Base-by-base conservation (phyloP, 306 rosid species). In the Morella rubra region DNA sequence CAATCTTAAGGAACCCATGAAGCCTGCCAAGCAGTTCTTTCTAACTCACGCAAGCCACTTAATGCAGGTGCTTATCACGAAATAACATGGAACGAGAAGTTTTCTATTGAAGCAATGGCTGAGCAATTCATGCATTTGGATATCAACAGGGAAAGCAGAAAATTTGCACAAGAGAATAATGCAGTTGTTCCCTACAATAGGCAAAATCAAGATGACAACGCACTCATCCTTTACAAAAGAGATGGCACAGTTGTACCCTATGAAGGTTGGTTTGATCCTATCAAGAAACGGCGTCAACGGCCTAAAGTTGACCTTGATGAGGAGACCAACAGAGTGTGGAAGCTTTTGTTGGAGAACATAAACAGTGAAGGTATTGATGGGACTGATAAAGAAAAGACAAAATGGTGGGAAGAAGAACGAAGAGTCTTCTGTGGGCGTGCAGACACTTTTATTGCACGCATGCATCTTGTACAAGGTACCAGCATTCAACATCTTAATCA, bases 401-500 rank as follows among this genome's bases (percentile, higher is more conserved):
- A 90, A 80, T 88, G 98, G 98, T 96, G 99, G 99, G 98, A 96
- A 86, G 93, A 90, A 85, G 99, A 96, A 74, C 87, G 99, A 18
- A 91, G 82, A 16, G 96, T 96, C 51, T 96, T 96, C 71, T 89
- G 73, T 16, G 99, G 99, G 40, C 84, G 98, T 77, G 99, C 94
- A 40, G 98, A 96, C 80, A 91, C 98, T 78, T 96, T 96, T 83
- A 91, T 96, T 12, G 98, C 98, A 55, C 79, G 97, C 65, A 96
- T 96, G 99, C 99, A 87, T 90, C 99, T 93, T 42, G 99, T 96
- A 77, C 99, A 96, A 96, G 99, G 99, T 96, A 89, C 81, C 76
- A 74, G 37, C 49, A 14, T 79, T 65, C 8, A 7, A 60, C 53
- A 60, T 56, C 42, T 45, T 61, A 8, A 40, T 71, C 65, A 22